Percentiles rank a stretch among this genome's conserved stretches.
Evolutionary conservation across 495 filamentous ascomycete genomes (phyloP).

Genomic region (Penicillium bialowiezense): DNA sequence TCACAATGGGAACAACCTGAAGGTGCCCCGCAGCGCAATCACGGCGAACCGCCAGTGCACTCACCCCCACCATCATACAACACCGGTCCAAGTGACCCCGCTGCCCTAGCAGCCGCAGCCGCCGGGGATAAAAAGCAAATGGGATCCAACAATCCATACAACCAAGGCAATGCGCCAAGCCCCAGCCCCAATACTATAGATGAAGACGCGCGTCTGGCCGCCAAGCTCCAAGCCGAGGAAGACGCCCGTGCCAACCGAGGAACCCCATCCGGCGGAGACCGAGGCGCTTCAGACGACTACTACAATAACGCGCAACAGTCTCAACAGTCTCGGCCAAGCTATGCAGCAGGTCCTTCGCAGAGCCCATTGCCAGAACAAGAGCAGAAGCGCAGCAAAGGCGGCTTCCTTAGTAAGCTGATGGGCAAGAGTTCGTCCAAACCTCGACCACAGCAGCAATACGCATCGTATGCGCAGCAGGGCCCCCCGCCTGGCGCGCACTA

Average conservation of each 20-base stretch:
- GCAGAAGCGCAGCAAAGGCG: conserved; percentile 36
- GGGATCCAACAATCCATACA: conserved; percentile 61
- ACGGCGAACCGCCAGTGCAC: conserved; percentile 46
- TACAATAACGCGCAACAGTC: conserved; percentile 37
- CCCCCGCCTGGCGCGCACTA: conserved; percentile 27
- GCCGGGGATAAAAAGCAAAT: conserved; percentile 57
- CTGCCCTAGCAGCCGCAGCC: conserved; percentile 22
- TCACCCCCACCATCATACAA: conserved; percentile 63
- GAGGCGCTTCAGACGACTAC: conserved; percentile 43
- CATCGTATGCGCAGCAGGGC: conserved; percentile 20
- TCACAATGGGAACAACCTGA: conserved; percentile 86
- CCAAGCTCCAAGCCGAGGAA: conserved; percentile 79
- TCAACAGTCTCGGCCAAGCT: conserved; percentile 21
- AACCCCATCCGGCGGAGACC: not conserved
- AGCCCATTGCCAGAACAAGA: conserved; percentile 25
- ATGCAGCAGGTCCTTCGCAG: conserved; percentile 21
- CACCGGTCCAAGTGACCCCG: conserved; percentile 33
- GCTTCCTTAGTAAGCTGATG: conserved; percentile 50
- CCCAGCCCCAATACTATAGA: conserved; percentile 42
- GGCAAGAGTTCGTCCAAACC: conserved; percentile 35
- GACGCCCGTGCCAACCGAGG: conserved; percentile 53
- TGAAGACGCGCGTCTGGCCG: conserved; percentile 71
- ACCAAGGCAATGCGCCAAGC: conserved; percentile 13
- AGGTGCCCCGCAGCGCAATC: conserved; percentile 51
- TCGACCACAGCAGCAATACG: conserved; percentile 25